A percentile compares a stretch with the other conserved stretches of the same genome.
phyloP scores from a whole-genome alignment of 768 basidiomycete species.

The Coprinopsis cinerea region DNA sequence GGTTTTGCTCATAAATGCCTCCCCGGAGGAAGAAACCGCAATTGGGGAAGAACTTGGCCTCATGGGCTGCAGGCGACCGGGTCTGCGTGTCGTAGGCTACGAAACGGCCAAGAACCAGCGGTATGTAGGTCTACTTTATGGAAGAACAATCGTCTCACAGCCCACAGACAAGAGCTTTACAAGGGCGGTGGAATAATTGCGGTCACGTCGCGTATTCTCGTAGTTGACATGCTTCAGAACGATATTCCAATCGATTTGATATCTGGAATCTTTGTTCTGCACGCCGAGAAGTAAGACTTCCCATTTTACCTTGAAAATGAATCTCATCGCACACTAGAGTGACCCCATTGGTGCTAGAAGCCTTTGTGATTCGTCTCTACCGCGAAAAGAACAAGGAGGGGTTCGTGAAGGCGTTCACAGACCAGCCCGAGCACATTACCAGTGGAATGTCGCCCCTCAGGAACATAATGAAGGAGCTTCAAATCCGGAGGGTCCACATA shows the following conservation, averaged over 20 bases:
- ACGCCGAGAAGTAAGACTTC: constrained; percentile 73
- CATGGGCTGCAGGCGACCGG: constrained; percentile 86
- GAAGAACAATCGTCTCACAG: neutral
- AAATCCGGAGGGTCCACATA: constrained; percentile 82
- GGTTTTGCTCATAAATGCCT: constrained; percentile 79
- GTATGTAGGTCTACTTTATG: constrained; percentile 31
- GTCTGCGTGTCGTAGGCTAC: constrained; percentile 74
- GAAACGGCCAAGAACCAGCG: constrained; percentile 77
- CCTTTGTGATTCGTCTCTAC: constrained; percentile 89
- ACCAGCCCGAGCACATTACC: constrained; percentile 93
- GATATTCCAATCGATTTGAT: constrained; percentile 83
- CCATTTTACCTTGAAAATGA: constrained; percentile 1
- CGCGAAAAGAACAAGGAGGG: constrained; percentile 85
- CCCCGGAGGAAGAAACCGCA: constrained; percentile 81
- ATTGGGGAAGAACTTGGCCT: constrained; percentile 91
- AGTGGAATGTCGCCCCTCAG: constrained; percentile 88
- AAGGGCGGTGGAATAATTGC: constrained; percentile 84
- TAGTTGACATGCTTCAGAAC: constrained; percentile 88
- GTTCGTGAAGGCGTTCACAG: constrained; percentile 95
- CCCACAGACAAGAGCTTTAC: constrained; percentile 71
- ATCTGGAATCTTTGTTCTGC: constrained; percentile 84
- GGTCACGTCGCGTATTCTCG: constrained; percentile 89
- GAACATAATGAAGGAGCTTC: constrained; percentile 89
- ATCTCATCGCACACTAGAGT: constrained; percentile 45
- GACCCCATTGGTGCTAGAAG: constrained; percentile 77